phyloP scores from a whole-genome alignment of 1,284 basidiomycete genomes.

The Apiotrichum gracile region DNA sequence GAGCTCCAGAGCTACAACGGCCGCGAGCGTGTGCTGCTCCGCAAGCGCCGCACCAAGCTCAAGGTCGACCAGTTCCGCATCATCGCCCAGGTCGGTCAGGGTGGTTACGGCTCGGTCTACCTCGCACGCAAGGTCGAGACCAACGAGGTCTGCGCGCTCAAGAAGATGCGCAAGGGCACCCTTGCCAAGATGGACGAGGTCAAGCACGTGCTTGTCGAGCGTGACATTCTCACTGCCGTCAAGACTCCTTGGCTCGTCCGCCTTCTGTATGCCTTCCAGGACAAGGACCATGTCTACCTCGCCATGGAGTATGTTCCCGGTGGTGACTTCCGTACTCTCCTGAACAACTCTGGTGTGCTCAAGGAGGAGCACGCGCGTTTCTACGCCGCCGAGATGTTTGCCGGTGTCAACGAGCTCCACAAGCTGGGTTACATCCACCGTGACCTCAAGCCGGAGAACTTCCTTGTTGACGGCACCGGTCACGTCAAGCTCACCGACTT shows the following conservation, averaged over 20 bases:
- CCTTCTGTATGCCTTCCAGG: conserved; percentile 90
- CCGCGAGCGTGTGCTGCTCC: conserved; percentile 81
- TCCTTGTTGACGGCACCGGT: conserved; percentile 88
- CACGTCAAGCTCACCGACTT: conserved; percentile 99
- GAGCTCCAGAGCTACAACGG: conserved; percentile 89
- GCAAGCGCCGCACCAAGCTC: conserved; percentile 78
- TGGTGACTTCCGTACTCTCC: conserved; percentile 87
- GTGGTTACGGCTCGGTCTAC: conserved; percentile 93
- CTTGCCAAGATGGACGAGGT: conserved; percentile 92
- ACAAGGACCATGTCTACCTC: conserved; percentile 78
- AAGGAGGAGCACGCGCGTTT: conserved; percentile 92
- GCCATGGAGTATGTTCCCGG: conserved; percentile 99
- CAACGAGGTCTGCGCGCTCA: conserved; percentile 87
- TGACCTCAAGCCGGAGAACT: conserved; percentile 95
- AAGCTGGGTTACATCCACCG: conserved; percentile 95
- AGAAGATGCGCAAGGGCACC: conserved; percentile 91
- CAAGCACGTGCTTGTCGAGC: conserved; percentile 90
- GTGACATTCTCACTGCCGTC: conserved; percentile 90
- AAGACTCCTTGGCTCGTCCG: conserved; percentile 93
- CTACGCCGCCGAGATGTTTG: conserved; percentile 95
- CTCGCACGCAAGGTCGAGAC: conserved; percentile 85
- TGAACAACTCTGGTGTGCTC: conserved; percentile 93
- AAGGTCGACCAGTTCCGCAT: conserved; percentile 86
- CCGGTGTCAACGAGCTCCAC: conserved; percentile 81
- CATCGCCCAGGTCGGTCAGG: conserved; percentile 93